Conservation (phyloP, 78 protist species). For the Isochrysis galbana region DNA sequence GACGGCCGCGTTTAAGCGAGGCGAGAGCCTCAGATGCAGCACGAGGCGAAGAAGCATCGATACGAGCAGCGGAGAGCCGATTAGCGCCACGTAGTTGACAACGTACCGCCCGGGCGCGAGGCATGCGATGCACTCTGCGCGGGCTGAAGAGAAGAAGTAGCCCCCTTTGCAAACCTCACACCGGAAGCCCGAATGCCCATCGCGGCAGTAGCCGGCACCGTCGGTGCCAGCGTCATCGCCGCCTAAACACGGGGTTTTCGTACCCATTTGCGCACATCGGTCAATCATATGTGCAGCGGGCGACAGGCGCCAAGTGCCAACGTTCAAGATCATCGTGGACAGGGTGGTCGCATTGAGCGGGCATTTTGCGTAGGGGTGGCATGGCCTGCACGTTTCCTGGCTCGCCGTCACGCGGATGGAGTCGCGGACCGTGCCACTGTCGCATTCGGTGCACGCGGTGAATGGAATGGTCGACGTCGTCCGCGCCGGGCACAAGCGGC, state of each 20-base stretch:
- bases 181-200: not conserved
- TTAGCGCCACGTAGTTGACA: too few species aligned
- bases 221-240: not conserved
- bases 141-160: not conserved
- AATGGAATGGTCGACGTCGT: not conserved
- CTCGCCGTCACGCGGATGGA: not conserved
- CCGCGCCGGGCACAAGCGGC: not conserved
- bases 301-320: not conserved
- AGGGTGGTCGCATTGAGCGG: not conserved
- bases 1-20: not conserved
- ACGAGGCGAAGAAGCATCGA: not conserved
- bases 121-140: not conserved
- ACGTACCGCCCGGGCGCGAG: not conserved
- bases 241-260: not conserved
- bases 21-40: too few species aligned
- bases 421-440: not conserved
- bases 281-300: not conserved
- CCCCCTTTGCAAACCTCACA: not conserved
- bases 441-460: not conserved
- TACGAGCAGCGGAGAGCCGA: not conserved
- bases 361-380: not conserved
- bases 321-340: not conserved
- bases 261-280: not conserved
- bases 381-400: not conserved
- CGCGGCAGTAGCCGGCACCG: not conserved